Base-by-base conservation (phyloP, 192 early-diverging fungal genomes). In the Entomortierella chlamydospora region DNA sequence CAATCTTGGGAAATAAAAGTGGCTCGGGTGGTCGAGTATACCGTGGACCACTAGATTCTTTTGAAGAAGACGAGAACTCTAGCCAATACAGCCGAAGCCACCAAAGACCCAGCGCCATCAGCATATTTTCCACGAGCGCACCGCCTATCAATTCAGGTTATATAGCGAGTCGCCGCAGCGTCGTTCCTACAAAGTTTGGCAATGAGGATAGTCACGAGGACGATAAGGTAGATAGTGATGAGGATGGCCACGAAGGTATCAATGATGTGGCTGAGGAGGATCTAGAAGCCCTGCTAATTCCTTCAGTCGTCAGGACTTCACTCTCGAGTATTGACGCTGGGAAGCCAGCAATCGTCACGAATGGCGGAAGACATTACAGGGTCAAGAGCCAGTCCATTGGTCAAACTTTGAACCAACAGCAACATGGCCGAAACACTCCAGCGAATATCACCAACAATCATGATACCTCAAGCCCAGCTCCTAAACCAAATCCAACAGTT, bases 51-150 rank as follows among this genome's bases (percentile, higher is more conserved):
- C 52, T 78, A 25, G 73, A 78, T 37, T 10, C 67, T 0, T 57
- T 29, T 26, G 73, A 67, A 22, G 60, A 63, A 2, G 49, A 65
- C 13, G 22, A 52, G 12, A n/a, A 22, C 1, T 11, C 33, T 17
- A 54, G 31, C 37, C 11, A 42, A 9, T 73, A 60, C 18, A 55
- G 56, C 31, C 73, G 66, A 17, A 49, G 60, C 6, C 47, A 62
- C 45, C 53, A 64, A 47, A 28, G 73, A 67, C 66, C 59, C 4
- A 68, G 42, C 23, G 62, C 67, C 6, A 70, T 61, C n/a, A 70
- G 28, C 28, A 53, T 69, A 0, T 69, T 78, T 51, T 78, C 73
- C 10, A 64, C 73, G 18, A 78, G 73, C 37, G 73, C 73, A 2
- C 73, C 73, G 0, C 61, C 67, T 1, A 61, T 78, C 26, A 66